phyloP scores from a whole-genome alignment of 78 protist genomes.

The Andalucia godoyi region DNA sequence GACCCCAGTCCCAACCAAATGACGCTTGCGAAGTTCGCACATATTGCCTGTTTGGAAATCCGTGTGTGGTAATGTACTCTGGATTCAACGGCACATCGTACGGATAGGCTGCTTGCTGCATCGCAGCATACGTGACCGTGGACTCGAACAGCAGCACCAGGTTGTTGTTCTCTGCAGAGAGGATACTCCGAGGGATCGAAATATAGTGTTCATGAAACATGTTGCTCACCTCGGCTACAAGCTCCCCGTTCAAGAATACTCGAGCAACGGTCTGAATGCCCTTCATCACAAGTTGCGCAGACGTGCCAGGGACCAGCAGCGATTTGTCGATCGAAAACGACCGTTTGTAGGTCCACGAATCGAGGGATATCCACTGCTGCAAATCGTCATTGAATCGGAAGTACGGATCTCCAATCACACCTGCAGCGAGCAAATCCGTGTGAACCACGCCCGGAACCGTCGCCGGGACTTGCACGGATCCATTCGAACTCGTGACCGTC shows the following conservation, averaged over 20 bases:
- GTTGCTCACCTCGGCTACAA: background rate
- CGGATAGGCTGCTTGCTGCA: background rate
- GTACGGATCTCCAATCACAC: slow-evolving; percentile 1
- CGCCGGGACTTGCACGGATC: background rate
- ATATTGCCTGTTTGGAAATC: background rate
- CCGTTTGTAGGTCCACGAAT: background rate
- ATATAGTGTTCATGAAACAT: background rate
- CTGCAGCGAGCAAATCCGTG: background rate
- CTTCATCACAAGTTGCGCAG: background rate
- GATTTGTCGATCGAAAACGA: background rate
- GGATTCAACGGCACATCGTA: slow-evolving; percentile 3
- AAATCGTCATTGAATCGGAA: background rate
- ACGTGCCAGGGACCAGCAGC: background rate
- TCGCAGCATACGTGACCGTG: background rate
- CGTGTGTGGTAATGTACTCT: too few species aligned
- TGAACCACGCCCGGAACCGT: background rate
- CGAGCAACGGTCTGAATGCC: background rate
- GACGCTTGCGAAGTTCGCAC: background rate
- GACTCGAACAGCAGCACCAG: background rate
- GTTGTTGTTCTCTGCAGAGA: background rate
- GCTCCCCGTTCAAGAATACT: background rate
- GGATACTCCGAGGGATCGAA: background rate
- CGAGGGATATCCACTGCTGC: background rate
- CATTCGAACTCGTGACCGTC: background rate
- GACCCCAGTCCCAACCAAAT: slow-evolving; percentile 47